Conservation (phyloP, 495 filamentous ascomycete species). For the Parathielavia hyrcaniae region DNA sequence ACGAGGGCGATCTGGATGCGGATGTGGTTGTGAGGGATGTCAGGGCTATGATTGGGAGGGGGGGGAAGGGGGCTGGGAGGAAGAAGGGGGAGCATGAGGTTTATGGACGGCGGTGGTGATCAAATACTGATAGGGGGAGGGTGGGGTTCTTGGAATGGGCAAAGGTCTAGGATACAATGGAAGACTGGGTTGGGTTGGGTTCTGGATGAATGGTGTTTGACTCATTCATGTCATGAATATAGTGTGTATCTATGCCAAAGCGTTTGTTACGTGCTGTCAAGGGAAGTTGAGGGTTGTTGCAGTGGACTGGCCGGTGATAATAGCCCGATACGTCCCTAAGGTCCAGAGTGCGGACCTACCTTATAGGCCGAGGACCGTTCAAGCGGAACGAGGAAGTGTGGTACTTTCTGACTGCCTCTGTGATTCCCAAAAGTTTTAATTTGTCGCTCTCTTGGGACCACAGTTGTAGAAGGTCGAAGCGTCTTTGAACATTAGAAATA, state of each 20-base stretch:
- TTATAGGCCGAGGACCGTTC: no score
- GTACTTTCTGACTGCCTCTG: no score
- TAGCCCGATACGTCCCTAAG: no score
- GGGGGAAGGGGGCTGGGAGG: slow-evolving; percentile 10
- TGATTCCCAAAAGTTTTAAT: no score
- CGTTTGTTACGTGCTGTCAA: no score
- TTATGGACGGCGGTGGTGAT: slow-evolving; percentile 40
- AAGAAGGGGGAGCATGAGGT: slow-evolving; percentile 31
- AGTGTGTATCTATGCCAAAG: not conserved
- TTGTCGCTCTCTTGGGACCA: no score
- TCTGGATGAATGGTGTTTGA: not conserved
- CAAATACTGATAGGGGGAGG: not conserved
- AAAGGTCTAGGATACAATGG: not conserved
- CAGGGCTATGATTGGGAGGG: not conserved
- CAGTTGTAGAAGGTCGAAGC: no score
- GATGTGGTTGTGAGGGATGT: slow-evolving; percentile 22
- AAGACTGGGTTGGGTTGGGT: not conserved
- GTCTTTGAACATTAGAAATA: no score
- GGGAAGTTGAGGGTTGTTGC: no score
- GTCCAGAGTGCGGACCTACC: no score
- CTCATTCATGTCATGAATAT: not conserved
- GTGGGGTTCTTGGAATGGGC: not conserved
- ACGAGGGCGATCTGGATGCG: not conserved
- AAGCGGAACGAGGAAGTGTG: no score
- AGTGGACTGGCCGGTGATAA: no score